Evolutionary conservation across 345 rosid species (phyloP), one percentile per base, ranked within the genome.

Genomic region (Lumnitzera littorea): DNA sequence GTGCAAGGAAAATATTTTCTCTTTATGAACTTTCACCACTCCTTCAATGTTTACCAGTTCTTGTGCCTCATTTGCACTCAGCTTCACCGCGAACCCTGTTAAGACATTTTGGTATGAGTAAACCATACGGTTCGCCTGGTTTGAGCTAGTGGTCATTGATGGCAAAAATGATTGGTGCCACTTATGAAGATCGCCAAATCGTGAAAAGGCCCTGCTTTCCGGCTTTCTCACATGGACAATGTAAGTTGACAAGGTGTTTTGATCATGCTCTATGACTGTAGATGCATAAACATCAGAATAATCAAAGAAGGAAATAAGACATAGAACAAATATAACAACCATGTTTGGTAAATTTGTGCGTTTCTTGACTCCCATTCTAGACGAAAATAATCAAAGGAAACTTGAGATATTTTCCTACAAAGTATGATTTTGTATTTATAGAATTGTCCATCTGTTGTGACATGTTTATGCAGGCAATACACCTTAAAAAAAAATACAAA

Each of bases 51-150:
- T 23, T n/a, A 48, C 47, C 69, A 68, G 62, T 15, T 60, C 67
- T 48, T 62, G 60, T 0, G 56, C 76, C 56, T 78, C 78, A 0
- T 14, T 17, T 5, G 64, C 57, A 1, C 67, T 72, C 54, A 72
- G 55, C 55, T 48, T 72, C 17, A 68, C 82, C 0, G 82, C 76
- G 13, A 74, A 77, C 15, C 78, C 82, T 0, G 67, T 57, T 11
- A 53, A 27, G 14, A 63, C 71, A 43, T 67, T 60, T 57, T 46
- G 62, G 53, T 68, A 77, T 17, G 76, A 67, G 48, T 64, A 46
- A 15, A 73, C 56, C 13, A 77, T 65, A 15, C 53, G 62, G 13
- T 43, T 9, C 4, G 20, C 46, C 31, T 36, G 46, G 41, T 51
- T 47, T 1, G 52, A 57, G 50, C 48, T 65, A 1, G 43, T 24